These are phyloP conservation scores for Rubia occidens DNA, from an alignment of 305 asterid genomes.

Conservation along the genomic window DNA sequence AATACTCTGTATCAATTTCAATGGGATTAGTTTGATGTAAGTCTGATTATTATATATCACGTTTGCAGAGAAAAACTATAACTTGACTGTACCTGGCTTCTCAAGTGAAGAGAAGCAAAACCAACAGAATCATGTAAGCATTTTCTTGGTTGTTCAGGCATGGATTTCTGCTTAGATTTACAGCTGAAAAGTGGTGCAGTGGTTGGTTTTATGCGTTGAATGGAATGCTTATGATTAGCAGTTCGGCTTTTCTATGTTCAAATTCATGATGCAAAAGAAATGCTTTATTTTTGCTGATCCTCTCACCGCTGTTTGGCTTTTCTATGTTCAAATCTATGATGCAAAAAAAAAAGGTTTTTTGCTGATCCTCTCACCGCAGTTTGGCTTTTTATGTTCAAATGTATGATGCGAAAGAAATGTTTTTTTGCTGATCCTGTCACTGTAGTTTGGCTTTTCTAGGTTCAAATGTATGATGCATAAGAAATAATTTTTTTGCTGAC, in stretches of 20 bases:
- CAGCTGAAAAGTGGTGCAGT: neutral
- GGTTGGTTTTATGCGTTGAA: neutral
- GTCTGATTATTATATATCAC: constrained; percentile 7
- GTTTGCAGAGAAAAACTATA: constrained; percentile 85
- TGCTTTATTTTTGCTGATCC: too few relatives aligned
- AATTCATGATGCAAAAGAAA: neutral
- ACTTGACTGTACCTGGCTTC: constrained; percentile 74
- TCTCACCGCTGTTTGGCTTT: neutral
- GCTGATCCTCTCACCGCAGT: too few relatives aligned
- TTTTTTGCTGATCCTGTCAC: neutral
- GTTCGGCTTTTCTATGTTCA: neutral
- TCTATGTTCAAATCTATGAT: neutral
- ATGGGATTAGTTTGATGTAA: neutral
- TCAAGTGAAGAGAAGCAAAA: constrained; percentile 68
- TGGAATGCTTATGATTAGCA: neutral
- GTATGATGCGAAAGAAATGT: neutral
- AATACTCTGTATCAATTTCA: neutral
- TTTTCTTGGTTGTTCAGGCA: constrained; percentile 13
- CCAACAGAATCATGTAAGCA: constrained; percentile 47
- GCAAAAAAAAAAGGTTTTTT: neutral
- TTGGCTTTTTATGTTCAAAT: neutral
- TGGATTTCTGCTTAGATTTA: constrained; percentile 2
- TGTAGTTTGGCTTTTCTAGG: neutral
- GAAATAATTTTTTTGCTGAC: neutral
- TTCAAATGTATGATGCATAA: neutral